phyloP scores from a whole-genome alignment of 306 rosid species.

The Corylus avellana region DNA sequence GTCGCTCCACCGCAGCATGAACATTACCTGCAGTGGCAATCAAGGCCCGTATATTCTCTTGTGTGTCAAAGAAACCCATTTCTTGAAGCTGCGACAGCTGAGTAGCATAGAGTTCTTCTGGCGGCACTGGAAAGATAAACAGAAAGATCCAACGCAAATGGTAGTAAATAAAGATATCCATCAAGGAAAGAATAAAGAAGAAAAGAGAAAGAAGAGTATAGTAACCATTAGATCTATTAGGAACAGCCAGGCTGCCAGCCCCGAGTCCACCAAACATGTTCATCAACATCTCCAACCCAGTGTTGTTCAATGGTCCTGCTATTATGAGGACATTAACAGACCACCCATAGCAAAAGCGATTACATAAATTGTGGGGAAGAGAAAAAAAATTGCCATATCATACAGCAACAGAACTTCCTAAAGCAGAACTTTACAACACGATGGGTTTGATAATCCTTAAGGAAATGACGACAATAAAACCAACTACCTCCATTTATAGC shows the following conservation, averaged over 20 bases:
- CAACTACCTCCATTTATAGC: not conserved
- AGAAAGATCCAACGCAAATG: slow-evolving; percentile 3
- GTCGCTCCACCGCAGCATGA: slow-evolving; percentile 84
- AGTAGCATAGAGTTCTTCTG: slow-evolving; percentile 80
- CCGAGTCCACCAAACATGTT: slow-evolving; percentile 94
- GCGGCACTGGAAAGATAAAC: slow-evolving; percentile 59
- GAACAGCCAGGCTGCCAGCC: slow-evolving; percentile 73
- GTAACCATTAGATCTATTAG: slow-evolving; percentile 71
- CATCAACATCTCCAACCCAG: slow-evolving; percentile 70
- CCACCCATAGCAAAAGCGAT: not conserved
- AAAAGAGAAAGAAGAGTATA: slow-evolving; percentile 20
- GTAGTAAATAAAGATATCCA: not conserved
- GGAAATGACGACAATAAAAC: not conserved
- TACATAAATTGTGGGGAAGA: not conserved
- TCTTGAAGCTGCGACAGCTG: slow-evolving; percentile 91
- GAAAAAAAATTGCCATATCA: not conserved
- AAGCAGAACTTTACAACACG: not conserved
- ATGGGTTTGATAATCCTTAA: not conserved
- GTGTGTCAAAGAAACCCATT: slow-evolving; percentile 90
- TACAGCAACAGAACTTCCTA: not conserved
- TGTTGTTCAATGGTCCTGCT: slow-evolving; percentile 52
- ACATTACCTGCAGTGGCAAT: slow-evolving; percentile 82
- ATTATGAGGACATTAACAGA: slow-evolving; percentile 12
- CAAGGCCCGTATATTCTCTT: slow-evolving; percentile 85
- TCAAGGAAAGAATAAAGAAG: not conserved